phyloP scores from a whole-genome alignment of 352 stramenopile genomes.

The Phytophthora fragariae region DNA sequence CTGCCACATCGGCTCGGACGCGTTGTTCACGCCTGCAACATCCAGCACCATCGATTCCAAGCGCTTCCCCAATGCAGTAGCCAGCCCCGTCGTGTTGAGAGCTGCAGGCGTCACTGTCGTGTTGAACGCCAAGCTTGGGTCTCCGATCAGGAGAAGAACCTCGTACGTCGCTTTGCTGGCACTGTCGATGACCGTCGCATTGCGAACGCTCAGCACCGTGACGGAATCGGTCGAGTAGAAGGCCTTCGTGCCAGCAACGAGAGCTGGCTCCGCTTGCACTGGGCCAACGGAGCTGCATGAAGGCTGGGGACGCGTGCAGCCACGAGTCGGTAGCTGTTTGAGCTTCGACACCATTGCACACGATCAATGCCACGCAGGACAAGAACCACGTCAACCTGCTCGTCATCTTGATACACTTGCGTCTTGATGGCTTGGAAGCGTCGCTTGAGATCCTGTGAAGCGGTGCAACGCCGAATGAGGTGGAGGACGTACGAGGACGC shows the following conservation, averaged over 20 bases:
- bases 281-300: conserved; percentile 38
- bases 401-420: conserved; percentile 6
- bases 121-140: conserved; percentile 27
- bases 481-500: conserved; percentile 9
- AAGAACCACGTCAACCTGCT: conserved; percentile 8
- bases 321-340: conserved; percentile 16
- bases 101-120: conserved; percentile 6
- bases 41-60: conserved; percentile 16
- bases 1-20: conserved; percentile 27
- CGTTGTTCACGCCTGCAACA: conserved; percentile 19
- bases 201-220: conserved; percentile 39
- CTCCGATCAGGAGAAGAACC: conserved; percentile 39
- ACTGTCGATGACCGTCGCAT: conserved; percentile 24
- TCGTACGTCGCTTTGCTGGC: conserved; percentile 33
- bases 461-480: background rate
- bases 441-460: conserved; percentile 24
- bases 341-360: background rate
- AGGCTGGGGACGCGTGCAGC: conserved; percentile 22
- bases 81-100: conserved; percentile 26
- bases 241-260: conserved; percentile 28
- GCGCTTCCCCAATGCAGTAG: conserved; percentile 6
- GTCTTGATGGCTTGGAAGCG: conserved; percentile 10
- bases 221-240: conserved; percentile 38
- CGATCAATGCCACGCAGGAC: conserved; percentile 19
- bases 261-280: conserved; percentile 38